Evolutionary conservation across 495 filamentous ascomycete genomes (phyloP), one percentile per base, ranked within the genome.

Genomic region (Penicillium alfredii): DNA sequence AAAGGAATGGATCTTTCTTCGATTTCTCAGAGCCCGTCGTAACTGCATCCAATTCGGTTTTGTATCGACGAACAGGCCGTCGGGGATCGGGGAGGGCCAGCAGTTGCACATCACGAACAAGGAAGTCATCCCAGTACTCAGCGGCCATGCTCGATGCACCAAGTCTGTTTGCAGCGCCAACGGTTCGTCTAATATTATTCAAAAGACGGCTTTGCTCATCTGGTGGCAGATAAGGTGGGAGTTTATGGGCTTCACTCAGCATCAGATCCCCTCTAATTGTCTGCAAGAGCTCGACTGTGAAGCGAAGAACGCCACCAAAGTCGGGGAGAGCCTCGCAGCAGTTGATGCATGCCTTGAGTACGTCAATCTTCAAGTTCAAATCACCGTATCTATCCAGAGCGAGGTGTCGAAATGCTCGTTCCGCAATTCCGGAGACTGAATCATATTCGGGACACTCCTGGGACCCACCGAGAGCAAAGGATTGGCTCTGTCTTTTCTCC

Each of bases 91-190:
- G 57, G 20, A 73, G 61, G 17, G 77, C 63, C 15, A 77, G 69
- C 16, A 92, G 58, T 30, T 84, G 78, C 20, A 98, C 71, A 43
- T 81, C 88, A 20, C 92, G 78, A 25, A 98, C 71, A 0, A 98
- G 71, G 51, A 98, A 97, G 30, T 90, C 84, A 58, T 98, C 92
- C 92, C 92, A 98, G 51, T 94, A 98, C 35, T 90, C 83, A 11
- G 85, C 86, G 37, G 82, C 73, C 29, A 90, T 55, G 38, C 78
- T 54, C 4, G 69, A 58, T 2, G 86, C 58, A 1, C 89, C 88
- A 22, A 95, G 63, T 40, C 81, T 82, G 47, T 74, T 75, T 0
- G 84, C 80, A 12, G 88, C 76, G 21, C 72, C 77, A 11, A 88
- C 72, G 7, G 89, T 96, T 40, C 90, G 81, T 15, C 79, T 76